phyloP scores from a whole-genome alignment of 164 flowering plant species.

The Malania oleifera region DNA sequence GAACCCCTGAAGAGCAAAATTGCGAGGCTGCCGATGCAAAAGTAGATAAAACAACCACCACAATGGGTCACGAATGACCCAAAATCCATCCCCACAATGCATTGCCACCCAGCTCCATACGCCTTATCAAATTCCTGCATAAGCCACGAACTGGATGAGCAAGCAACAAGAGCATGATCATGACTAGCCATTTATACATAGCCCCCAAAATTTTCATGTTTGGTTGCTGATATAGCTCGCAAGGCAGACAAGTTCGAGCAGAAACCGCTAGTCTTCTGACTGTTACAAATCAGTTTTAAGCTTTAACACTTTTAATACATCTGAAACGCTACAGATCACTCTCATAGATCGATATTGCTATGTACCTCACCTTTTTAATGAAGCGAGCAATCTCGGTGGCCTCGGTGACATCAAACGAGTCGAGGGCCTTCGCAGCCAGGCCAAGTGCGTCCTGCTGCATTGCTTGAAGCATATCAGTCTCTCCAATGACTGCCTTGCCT shows the following conservation, averaged over 20 bases:
- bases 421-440: slow-evolving; percentile 54
- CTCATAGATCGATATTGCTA: too few relatives aligned
- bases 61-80: slow-evolving; percentile 92
- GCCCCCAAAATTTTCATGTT: too few relatives aligned
- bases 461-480: slow-evolving; percentile 53
- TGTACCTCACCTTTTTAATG: slow-evolving; percentile 55
- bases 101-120: slow-evolving; percentile 45
- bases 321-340: too few relatives aligned
- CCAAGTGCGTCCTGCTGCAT: slow-evolving; percentile 55
- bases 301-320: too few relatives aligned
- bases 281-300: too few relatives aligned
- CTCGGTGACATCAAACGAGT: slow-evolving; percentile 52
- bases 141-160: slow-evolving; percentile 4
- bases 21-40: slow-evolving; percentile 63
- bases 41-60: slow-evolving; percentile 74
- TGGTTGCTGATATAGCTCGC: too few relatives aligned
- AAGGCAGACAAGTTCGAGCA: too few relatives aligned
- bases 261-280: too few relatives aligned
- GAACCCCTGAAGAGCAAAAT: slow-evolving; percentile 73
- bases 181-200: too few relatives aligned
- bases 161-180: too few relatives aligned
- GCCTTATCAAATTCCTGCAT: slow-evolving; percentile 60
- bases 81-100: slow-evolving; percentile 73
- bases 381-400: slow-evolving; percentile 55
- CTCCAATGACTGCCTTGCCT: slow-evolving; percentile 58